Conservation (phyloP, 257 asterid species). For the Perilla frutescens region DNA sequence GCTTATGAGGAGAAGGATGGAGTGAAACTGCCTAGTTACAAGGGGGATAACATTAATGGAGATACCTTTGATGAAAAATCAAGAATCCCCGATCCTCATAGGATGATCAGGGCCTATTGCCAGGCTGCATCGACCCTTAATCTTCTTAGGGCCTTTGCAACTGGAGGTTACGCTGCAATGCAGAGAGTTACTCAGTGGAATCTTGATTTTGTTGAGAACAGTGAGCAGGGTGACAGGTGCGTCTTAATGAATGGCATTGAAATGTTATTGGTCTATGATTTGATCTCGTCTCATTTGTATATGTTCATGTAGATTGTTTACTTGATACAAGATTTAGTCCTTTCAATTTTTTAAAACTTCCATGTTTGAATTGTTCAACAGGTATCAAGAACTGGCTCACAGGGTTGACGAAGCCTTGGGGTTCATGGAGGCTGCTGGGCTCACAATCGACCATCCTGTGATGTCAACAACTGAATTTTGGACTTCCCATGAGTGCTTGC, state of each 20-base stretch:
- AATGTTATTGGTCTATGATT: background rate
- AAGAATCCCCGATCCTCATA: conserved; percentile 78
- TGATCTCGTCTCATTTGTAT: background rate
- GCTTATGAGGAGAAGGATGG: conserved; percentile 66
- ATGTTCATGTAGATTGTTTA: background rate
- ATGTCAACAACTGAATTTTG: conserved; percentile 85
- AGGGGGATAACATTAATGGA: conserved; percentile 83
- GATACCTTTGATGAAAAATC: conserved; percentile 69
- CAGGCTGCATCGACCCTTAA: conserved; percentile 89
- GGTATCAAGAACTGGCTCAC: conserved; percentile 87
- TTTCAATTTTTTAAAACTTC: background rate
- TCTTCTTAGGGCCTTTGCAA: conserved; percentile 83
- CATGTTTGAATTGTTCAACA: conserved; percentile 37
- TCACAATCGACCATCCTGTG: conserved; percentile 77
- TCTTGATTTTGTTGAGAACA: conserved; percentile 79
- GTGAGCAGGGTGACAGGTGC: conserved; percentile 92
- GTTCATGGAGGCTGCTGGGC: conserved; percentile 89
- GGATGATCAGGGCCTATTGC: conserved; percentile 84
- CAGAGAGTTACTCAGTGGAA: conserved; percentile 90
- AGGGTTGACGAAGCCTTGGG: conserved; percentile 91
- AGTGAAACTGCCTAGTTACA: conserved; percentile 83
- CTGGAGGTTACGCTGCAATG: conserved; percentile 93
- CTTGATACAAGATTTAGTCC: background rate
- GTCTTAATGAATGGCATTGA: conserved; percentile 14
- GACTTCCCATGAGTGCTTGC: conserved; percentile 87